These are phyloP conservation scores for Rhizoctonia solani DNA, from an alignment of 1,284 basidiomycete genomes.

Conservation along the genomic window DNA sequence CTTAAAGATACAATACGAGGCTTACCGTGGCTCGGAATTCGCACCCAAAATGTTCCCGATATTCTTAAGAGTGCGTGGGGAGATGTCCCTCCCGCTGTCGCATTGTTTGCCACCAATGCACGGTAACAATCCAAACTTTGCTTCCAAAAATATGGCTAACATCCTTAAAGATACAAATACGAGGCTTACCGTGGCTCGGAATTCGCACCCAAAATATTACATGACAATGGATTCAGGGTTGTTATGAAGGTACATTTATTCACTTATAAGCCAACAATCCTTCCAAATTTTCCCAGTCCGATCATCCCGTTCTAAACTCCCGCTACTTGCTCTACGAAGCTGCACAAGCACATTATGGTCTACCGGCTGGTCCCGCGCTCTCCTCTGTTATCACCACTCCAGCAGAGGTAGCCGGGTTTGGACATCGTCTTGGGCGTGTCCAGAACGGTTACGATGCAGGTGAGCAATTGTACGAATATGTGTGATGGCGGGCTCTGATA, in stretches of 20 bases:
- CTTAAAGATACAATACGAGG: too few relatives aligned
- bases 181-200: conserved; percentile 86
- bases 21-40: conserved; percentile 84
- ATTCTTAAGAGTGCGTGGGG: conserved; percentile 74
- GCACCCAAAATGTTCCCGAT: conserved; percentile 84
- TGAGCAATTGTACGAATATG: conserved; percentile 44
- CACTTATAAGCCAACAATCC: not conserved
- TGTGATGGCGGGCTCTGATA: not conserved
- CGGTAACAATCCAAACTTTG: conserved; percentile 62
- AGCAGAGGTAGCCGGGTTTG: conserved; percentile 73
- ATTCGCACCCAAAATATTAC: conserved; percentile 84
- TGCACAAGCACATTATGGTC: conserved; percentile 80
- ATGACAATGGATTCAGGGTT: conserved; percentile 73
- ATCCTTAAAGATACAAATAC: too few relatives aligned
- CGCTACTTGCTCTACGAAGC: conserved; percentile 82
- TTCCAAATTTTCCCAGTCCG: not conserved
- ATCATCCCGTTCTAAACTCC: conserved; percentile 70
- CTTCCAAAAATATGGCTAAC: too few relatives aligned
- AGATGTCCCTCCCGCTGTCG: conserved; percentile 62
- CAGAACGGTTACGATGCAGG: conserved; percentile 53
- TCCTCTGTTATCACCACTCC: conserved; percentile 77
- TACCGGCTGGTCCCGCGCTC: conserved; percentile 63
- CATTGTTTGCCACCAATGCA: conserved; percentile 72
- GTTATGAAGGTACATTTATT: conserved; percentile 66
- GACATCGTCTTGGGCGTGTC: conserved; percentile 80